Conservation (phyloP, 2,329 filamentous ascomycete species). For the Ambrosiella cleistominuta region DNA sequence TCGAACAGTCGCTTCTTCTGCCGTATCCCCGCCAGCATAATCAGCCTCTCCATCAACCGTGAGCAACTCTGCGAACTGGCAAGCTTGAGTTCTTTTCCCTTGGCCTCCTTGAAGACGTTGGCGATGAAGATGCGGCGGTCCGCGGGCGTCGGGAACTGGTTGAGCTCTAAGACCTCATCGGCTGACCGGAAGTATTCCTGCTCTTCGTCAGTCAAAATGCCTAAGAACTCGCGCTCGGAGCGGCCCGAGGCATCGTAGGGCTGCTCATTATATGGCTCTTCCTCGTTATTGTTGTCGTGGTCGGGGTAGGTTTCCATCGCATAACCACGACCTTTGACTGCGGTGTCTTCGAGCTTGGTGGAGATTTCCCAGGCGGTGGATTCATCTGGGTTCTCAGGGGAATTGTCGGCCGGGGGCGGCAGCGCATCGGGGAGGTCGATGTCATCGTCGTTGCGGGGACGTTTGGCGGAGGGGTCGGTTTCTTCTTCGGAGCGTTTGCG, state of each 20-base stretch:
- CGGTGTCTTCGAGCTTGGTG: constrained; percentile 1
- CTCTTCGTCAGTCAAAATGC: constrained; percentile 80
- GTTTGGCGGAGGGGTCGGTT: constrained; percentile 12
- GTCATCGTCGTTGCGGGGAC: constrained; percentile 16
- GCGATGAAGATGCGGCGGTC: constrained; percentile 55
- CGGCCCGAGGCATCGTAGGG: constrained; percentile 13
- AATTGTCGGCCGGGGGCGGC: not conserved
- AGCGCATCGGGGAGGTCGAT: constrained; percentile 6
- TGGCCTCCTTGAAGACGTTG: constrained; percentile 71
- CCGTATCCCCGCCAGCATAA: constrained; percentile 56
- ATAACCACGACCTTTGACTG: not conserved
- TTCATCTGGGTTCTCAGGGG: not conserved
- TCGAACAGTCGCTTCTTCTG: constrained; percentile 80
- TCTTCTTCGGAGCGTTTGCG: constrained; percentile 22
- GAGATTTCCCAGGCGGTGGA: constrained; percentile 9
- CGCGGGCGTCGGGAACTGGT: constrained; percentile 66
- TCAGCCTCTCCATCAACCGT: constrained; percentile 76
- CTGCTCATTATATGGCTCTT: constrained; percentile 15
- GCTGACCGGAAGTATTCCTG: constrained; percentile 89
- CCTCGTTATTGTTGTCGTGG: constrained; percentile 11
- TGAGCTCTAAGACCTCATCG: constrained; percentile 75
- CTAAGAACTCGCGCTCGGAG: constrained; percentile 64
- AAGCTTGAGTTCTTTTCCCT: constrained; percentile 87
- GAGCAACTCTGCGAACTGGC: constrained; percentile 94
- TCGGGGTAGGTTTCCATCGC: not conserved